phyloP scores from a whole-genome alignment of 306 rosid genomes.

The Urtica urens region DNA sequence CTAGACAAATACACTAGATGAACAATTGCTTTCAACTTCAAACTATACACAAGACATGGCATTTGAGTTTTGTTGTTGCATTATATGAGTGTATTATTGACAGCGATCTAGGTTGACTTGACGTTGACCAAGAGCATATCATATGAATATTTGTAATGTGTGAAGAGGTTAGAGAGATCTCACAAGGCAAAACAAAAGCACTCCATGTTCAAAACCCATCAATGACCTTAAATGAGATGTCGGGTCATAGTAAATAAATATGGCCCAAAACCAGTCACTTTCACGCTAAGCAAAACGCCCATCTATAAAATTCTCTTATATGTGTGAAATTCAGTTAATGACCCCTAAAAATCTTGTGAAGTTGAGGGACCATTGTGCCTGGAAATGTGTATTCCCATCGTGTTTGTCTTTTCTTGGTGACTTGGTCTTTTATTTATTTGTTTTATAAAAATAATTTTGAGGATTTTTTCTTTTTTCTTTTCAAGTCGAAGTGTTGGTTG shows the following conservation, averaged over 20 bases:
- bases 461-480: neutral
- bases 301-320: neutral
- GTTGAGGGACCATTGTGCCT: slow-evolving; percentile 10
- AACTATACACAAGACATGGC: too few species aligned
- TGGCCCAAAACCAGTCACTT: slow-evolving; percentile 7
- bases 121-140: too few species aligned
- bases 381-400: neutral
- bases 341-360: neutral
- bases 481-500: slow-evolving; percentile 4
- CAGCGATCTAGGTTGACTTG: slow-evolving; percentile 2
- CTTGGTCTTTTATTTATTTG: neutral
- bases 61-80: too few species aligned
- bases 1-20: too few species aligned
- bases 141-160: neutral
- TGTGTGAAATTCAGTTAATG: neutral
- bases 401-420: slow-evolving; percentile 3
- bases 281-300: slow-evolving; percentile 7
- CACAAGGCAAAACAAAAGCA: slow-evolving; percentile 8
- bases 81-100: too few species aligned
- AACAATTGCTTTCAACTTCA: too few species aligned
- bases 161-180: neutral
- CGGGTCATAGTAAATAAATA: slow-evolving; percentile 6
- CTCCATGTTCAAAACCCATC: slow-evolving; percentile 3
- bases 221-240: slow-evolving; percentile 1
- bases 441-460: neutral